Conservation (phyloP, 495 filamentous ascomycete genomes). For the Xylaria acuta region DNA sequence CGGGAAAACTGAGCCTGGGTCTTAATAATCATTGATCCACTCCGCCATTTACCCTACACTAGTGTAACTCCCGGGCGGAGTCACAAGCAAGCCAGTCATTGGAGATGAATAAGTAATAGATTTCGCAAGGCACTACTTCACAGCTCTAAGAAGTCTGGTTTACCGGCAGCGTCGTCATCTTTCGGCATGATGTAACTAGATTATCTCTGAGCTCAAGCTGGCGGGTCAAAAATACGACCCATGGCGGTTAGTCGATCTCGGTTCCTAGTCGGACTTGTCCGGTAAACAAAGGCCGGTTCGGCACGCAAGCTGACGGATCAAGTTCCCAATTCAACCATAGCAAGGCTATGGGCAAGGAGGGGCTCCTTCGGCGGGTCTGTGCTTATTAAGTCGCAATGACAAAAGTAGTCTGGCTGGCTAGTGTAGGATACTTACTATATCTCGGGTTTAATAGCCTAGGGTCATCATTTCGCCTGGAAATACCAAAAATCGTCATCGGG, state of each 20-base stretch:
- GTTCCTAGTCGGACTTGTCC: background rate
- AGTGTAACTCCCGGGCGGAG: background rate
- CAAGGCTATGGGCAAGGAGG: background rate
- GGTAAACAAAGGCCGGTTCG: background rate
- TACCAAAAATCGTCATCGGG: slow-evolving; percentile 13
- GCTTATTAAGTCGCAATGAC: slow-evolving; percentile 4
- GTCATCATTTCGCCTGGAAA: slow-evolving; percentile 1
- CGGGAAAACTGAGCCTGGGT: background rate
- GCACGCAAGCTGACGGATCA: background rate
- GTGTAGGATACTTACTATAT: slow-evolving; percentile 5
- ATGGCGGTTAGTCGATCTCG: background rate
- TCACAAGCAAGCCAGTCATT: background rate
- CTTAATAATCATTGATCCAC: background rate
- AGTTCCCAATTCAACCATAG: background rate
- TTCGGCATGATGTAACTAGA: background rate
- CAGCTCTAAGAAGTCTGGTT: background rate
- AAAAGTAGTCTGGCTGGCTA: slow-evolving; percentile 1
- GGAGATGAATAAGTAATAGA: background rate
- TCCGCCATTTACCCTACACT: background rate
- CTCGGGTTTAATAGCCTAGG: background rate
- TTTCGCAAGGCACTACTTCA: background rate
- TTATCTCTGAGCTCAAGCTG: background rate
- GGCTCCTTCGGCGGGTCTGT: background rate
- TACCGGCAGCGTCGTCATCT: background rate
- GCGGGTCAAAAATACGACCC: no score